Percentiles rank a stretch among this genome's conserved stretches.
phyloP scores from a whole-genome alignment of 140 eudicot species.

The Ambrosia hybrid region DNA sequence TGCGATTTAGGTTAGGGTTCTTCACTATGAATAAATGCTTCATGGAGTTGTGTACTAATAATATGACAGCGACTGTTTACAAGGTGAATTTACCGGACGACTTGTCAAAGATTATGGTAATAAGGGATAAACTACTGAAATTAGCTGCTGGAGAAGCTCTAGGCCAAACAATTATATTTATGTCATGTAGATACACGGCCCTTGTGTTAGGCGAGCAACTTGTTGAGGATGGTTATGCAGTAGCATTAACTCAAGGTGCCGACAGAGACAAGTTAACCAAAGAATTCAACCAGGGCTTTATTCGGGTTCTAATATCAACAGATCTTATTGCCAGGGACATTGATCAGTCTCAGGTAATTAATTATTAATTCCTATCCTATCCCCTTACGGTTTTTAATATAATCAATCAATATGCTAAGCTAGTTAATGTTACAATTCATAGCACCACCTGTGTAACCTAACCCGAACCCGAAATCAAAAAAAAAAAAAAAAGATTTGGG shows the following conservation, averaged over 20 bases:
- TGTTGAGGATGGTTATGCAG: background rate
- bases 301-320: background rate
- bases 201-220: background rate
- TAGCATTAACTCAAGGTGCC: background rate
- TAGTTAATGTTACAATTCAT: too few species aligned
- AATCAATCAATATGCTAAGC: too few species aligned
- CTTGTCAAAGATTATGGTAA: background rate
- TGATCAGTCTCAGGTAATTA: background rate
- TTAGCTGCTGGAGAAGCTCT: background rate
- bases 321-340: background rate
- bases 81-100: background rate
- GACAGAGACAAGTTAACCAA: background rate
- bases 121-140: background rate
- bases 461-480: too few species aligned
- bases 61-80: too few species aligned
- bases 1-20: too few species aligned
- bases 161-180: background rate
- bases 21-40: too few species aligned
- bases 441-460: too few species aligned
- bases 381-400: too few species aligned
- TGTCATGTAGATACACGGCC: background rate
- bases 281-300: background rate
- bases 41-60: too few species aligned
- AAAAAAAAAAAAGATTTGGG: too few species aligned
- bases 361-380: too few species aligned